Percentiles rank a stretch among this genome's conserved stretches.
Conservation (phyloP, 2,329 filamentous ascomycete species). For the Fusarium longipes region DNA sequence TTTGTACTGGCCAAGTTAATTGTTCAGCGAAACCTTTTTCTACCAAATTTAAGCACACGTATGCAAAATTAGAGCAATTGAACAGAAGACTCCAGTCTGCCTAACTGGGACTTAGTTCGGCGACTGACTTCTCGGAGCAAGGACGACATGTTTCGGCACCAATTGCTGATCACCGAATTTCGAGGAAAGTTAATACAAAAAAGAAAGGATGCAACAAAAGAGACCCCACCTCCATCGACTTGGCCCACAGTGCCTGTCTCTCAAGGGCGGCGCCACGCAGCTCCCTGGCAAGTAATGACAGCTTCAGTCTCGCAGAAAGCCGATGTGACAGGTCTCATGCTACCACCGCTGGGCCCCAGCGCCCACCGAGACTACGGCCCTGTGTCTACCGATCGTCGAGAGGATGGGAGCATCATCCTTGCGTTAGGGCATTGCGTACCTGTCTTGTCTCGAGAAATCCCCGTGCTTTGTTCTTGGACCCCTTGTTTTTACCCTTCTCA, state of each 20-base stretch:
- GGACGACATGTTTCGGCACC: slow-evolving; percentile 5
- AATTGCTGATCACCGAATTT: not conserved
- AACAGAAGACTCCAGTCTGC: not conserved
- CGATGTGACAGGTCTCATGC: slow-evolving; percentile 53
- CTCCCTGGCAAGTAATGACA: slow-evolving; percentile 42
- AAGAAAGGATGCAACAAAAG: slow-evolving; percentile 18
- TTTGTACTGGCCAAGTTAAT: not conserved
- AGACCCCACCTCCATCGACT: slow-evolving; percentile 38
- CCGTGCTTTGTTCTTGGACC: slow-evolving; percentile 33
- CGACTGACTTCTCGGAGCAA: slow-evolving; percentile 4
- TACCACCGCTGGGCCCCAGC: slow-evolving; percentile 37
- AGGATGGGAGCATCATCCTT: slow-evolving; percentile 38
- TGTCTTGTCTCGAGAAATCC: slow-evolving; percentile 35
- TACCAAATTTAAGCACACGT: not conserved
- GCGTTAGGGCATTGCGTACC: slow-evolving; percentile 30
- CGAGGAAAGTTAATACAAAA: slow-evolving; percentile 13
- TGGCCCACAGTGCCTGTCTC: slow-evolving; percentile 38
- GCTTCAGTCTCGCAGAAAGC: slow-evolving; percentile 47
- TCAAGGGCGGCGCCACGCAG: slow-evolving; percentile 43
- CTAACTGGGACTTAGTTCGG: not conserved
- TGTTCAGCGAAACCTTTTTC: not conserved
- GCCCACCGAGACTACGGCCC: slow-evolving; percentile 42
- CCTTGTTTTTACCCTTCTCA: slow-evolving; percentile 42
- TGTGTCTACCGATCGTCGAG: slow-evolving; percentile 45
- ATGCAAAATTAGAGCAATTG: not conserved